A percentile compares a stretch with the other conserved stretches of the same genome.
These are phyloP conservation scores for Pyrenula massariospora DNA, from an alignment of 495 filamentous ascomycete species.

Conservation along the genomic window DNA sequence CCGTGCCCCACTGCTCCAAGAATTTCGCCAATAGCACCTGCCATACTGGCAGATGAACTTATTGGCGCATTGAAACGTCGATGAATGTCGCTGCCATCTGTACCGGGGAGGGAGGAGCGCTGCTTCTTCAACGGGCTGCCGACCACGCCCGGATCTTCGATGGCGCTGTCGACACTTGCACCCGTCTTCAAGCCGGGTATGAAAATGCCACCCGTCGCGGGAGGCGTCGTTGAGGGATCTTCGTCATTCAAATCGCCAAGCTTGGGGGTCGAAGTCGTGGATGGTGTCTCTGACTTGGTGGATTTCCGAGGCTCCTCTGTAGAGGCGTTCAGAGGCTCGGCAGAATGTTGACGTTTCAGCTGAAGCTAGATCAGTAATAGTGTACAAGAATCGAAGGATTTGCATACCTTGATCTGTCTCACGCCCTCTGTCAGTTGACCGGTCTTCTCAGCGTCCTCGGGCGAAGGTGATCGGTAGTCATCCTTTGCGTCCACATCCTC, in stretches of 20 bases:
- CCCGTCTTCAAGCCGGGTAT: conserved; percentile 16
- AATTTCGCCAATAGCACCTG: conserved; percentile 24
- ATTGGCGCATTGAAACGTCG: conserved; percentile 24
- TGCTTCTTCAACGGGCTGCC: conserved; percentile 82
- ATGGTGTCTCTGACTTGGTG: conserved; percentile 27
- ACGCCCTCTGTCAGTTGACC: conserved; percentile 87
- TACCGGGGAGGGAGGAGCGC: conserved; percentile 54
- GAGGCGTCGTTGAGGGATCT: conserved; percentile 28
- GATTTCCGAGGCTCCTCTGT: conserved; percentile 28
- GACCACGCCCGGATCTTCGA: conserved; percentile 37
- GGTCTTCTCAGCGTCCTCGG: conserved; percentile 72
- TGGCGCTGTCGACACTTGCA: conserved; percentile 13
- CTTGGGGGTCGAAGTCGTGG: conserved; percentile 14
- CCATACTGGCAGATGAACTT: conserved; percentile 16
- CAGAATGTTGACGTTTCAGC: conserved; percentile 93
- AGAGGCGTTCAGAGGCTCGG: conserved; percentile 50
- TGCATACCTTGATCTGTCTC: conserved; percentile 77
- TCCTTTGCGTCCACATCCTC: conserved; percentile 59
- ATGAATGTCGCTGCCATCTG: conserved; percentile 41
- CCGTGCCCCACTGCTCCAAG: conserved; percentile 10
- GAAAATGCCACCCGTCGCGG: conserved; percentile 8
- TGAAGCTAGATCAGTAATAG: conserved; percentile 21
- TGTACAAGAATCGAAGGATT: not conserved
- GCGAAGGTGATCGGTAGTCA: conserved; percentile 43
- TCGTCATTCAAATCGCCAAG: conserved; percentile 3